Conservation (phyloP, 1,139 yeast species). For the Diutina sp. region DNA sequence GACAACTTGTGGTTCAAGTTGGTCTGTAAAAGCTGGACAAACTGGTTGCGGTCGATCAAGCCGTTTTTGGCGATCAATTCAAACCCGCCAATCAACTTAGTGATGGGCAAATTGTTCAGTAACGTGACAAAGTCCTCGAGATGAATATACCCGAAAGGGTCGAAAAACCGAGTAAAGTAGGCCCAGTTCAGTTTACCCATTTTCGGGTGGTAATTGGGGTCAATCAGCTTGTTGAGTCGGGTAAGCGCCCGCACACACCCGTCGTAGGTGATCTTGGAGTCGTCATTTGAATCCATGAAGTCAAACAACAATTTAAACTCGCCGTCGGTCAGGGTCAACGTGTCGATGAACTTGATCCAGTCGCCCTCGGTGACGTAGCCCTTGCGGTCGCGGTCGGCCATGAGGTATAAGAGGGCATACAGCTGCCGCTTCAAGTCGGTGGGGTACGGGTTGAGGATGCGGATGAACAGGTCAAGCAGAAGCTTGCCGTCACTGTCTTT, state of each 20-base stretch:
- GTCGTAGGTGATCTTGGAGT: slow-evolving; percentile 17
- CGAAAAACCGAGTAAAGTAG: slow-evolving; percentile 28
- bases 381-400: slow-evolving; percentile 50
- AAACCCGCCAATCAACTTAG: slow-evolving; percentile 33
- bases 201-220: slow-evolving; percentile 30
- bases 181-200: slow-evolving; percentile 32
- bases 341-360: slow-evolving; percentile 44
- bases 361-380: slow-evolving; percentile 50
- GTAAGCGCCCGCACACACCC: slow-evolving; percentile 28
- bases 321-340: slow-evolving; percentile 44
- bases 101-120: slow-evolving; percentile 31
- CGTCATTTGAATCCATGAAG: slow-evolving; percentile 18
- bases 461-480: slow-evolving; percentile 25
- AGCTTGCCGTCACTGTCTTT: slow-evolving; percentile 5
- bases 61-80: slow-evolving; percentile 27
- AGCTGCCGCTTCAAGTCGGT: slow-evolving; percentile 28
- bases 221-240: slow-evolving; percentile 27
- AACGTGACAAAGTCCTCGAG: slow-evolving; percentile 29
- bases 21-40: slow-evolving; percentile 21
- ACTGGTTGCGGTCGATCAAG: slow-evolving; percentile 19
- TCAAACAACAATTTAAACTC: slow-evolving; percentile 44
- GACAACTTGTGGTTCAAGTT: slow-evolving; percentile 33
- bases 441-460: slow-evolving; percentile 30
- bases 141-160: slow-evolving; percentile 25
- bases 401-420: slow-evolving; percentile 41